Evolutionary conservation across 495 filamentous ascomycete species (phyloP), one percentile per base, ranked within the genome.

Genomic region (Pyronema domesticum): DNA sequence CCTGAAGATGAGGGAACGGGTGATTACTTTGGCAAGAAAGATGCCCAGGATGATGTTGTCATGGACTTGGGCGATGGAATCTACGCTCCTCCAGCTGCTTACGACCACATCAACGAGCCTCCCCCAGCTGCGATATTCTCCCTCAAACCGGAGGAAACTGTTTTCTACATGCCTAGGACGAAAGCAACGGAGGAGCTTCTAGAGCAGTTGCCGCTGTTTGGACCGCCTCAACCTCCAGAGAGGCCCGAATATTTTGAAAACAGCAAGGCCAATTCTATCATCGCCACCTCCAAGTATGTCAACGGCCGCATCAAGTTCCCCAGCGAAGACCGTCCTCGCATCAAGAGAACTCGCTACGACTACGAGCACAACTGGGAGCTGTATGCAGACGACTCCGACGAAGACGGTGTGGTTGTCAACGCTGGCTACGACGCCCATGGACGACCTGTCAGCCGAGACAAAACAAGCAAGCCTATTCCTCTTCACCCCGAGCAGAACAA

Each of bases 241-340:
- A 43, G 51, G 23, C 57, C 58, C 43, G 59, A 57, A 17, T 54
- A 53, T 51, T 55, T 61, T 5, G 54, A 65, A 8, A 56, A 65
- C 40, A 57, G 61, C 57, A 60, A 45, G 58, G 51, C 45, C 34
- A 23, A 43, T 9, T 77, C 82, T 3, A 76, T 89, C 46, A 69
- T 95, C n/a, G 85, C 86, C 0, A 74, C 94, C 3, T 93, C 81
- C 49, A 95, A 87, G 61, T 94, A 83, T 61, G 80, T 84, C 15
- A 76, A 80, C 42, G 83, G 86, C n/a, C 84, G 83, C 59, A 80
- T 98, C 62, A 75, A 75, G 15, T 74, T 89, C 35, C 72, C 73
- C 14, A 57, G 60, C 17, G 70, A 78, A 36, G 75, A 78, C 39
- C 77, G 78, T 2, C 84, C 81, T 13, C 80, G 81, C 5, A 74